Evolutionary conservation across 768 basidiomycete genomes (phyloP), one percentile per base, ranked within the genome.

Genomic region (Suillus discolor): DNA sequence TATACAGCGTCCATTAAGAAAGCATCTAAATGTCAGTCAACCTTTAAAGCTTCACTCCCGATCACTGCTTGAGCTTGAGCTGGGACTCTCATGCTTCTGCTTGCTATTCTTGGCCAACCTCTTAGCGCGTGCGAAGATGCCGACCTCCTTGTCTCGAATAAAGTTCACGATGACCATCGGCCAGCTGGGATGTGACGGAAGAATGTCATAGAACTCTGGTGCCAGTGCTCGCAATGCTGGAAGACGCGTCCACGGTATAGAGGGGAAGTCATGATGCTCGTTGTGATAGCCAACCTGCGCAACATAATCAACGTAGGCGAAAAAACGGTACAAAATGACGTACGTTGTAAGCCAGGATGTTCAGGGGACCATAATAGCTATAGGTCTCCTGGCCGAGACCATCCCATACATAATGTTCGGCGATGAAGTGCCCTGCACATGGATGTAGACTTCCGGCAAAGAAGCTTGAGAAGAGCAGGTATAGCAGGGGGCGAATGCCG

Each of bases 251-350:
- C 97, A 99, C 1, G 97, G 86, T 1, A 99, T 79, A 15, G 95
- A 95, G 9, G 97, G 96, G 79, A 99, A 99, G 79, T 99, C 97
- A 79, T 99, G 97, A 78, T 99, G 97, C 73, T 99, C 97, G 77
- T 99, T 98, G 77, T 99, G 97, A 75, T 98, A 99, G 45, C 97
- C 97, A 70, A 98, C 94, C 93, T 95, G 69, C 23, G 63, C 16
- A 15, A 42, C 53, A 9, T 25, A 47, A 31, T 71, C 20, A 63
- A 59, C 8, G 38, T 47, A 62, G 36, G 45, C 36, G 64, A 47
- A 18, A 39, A 31, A 51, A 54, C 0, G 2, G 41, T 23, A 13
- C 60, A 51, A 41, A 18, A n/a, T 28, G 20, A 81, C 91, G 66
- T 67, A 93, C 97, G 69, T 99, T 99, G 78, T 98, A 99, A 16